A percentile compares a stretch with the other conserved stretches of the same genome.
Conservation (phyloP, 352 stramenopile genomes). For the Globisporangium barbulae region DNA sequence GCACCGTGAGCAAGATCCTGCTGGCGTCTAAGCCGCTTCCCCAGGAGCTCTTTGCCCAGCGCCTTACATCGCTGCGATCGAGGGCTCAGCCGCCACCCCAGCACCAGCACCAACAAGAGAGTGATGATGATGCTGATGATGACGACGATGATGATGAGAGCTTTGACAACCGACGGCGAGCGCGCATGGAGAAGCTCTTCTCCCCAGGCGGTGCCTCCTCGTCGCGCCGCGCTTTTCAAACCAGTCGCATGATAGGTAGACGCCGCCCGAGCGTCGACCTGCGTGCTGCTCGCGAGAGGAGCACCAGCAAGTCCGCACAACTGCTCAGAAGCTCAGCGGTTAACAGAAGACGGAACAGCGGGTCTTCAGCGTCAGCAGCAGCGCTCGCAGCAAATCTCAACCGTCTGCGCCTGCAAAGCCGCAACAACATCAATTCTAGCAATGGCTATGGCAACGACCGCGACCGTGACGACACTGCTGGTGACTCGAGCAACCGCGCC, state of each 20-base stretch:
- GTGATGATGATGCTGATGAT: conserved; percentile 11
- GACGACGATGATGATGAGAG: conserved; percentile 14
- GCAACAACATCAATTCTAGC: neutral
- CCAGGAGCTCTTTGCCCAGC: conserved; percentile 16
- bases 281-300: neutral
- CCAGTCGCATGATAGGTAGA: neutral
- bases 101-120: neutral
- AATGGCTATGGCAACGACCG: neutral
- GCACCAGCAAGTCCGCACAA: neutral
- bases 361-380: neutral
- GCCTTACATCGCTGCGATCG: conserved; percentile 13
- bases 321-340: neutral
- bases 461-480: conserved; percentile 14
- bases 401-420: conserved; percentile 7
- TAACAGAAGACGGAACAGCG: conserved; percentile 6
- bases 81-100: neutral
- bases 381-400: conserved; percentile 13
- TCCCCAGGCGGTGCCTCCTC: neutral
- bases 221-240: neutral
- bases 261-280: conserved; percentile 1
- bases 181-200: conserved; percentile 8
- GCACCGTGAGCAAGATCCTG: conserved; percentile 5
- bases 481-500: conserved; percentile 27
- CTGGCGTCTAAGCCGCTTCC: conserved; percentile 15
- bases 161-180: conserved; percentile 9